phyloP scores from a whole-genome alignment of 169 alveolate species.

The Cryptosporidium andersoni region DNA sequence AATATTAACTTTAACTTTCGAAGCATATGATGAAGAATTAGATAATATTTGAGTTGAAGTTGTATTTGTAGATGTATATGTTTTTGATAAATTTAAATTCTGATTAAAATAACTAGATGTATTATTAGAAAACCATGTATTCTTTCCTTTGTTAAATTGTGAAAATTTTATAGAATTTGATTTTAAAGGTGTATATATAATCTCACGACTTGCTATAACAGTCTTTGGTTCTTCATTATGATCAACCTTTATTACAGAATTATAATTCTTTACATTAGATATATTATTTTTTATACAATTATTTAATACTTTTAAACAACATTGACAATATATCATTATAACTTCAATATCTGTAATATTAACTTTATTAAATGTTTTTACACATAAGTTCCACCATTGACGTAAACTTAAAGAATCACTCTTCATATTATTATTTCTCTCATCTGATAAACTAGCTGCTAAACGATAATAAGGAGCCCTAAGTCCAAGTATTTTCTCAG shows the following conservation, averaged over 20 bases:
- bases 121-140: too few species aligned
- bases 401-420: slow-evolving; percentile 3
- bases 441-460: slow-evolving; percentile 7
- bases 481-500: slow-evolving; percentile 48
- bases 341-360: slow-evolving; percentile 26
- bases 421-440: background rate
- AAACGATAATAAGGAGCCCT: slow-evolving; percentile 65
- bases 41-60: too few species aligned
- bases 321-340: slow-evolving; percentile 25
- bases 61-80: too few species aligned
- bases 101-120: too few species aligned
- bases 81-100: too few species aligned
- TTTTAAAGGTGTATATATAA: background rate
- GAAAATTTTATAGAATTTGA: too few species aligned
- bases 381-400: slow-evolving; percentile 54
- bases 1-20: too few species aligned
- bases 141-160: too few species aligned
- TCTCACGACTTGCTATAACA: slow-evolving; percentile 32
- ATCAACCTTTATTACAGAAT: background rate
- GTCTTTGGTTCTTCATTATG: slow-evolving; percentile 9
- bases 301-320: slow-evolving; percentile 21
- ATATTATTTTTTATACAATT: background rate
- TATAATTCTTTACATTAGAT: background rate
- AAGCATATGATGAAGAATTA: too few species aligned
- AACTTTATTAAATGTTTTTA: slow-evolving; percentile 44